Conservation (phyloP, 2,329 filamentous ascomycete genomes). For the Pestalotiopsis sp. region DNA sequence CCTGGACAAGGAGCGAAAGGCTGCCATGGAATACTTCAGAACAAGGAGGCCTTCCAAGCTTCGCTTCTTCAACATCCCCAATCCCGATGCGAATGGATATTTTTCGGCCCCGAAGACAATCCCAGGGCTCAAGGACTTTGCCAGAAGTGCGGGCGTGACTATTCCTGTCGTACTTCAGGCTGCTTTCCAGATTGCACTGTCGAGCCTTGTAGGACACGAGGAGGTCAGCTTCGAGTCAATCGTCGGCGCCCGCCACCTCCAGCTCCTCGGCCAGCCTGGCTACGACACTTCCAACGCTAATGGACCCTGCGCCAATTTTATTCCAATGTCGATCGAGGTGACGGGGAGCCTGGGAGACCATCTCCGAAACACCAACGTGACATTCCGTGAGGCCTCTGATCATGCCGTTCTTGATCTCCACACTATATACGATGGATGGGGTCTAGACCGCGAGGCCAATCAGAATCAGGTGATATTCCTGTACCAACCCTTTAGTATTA, state of each 20-base stretch:
- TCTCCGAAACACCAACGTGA: neutral
- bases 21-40: neutral
- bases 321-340: neutral
- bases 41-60: neutral
- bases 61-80: neutral
- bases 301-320: neutral
- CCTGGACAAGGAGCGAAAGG: neutral
- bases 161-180: neutral
- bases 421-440: neutral
- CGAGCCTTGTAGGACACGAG: neutral
- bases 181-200: neutral
- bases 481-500: neutral
- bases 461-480: neutral
- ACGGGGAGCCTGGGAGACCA: neutral
- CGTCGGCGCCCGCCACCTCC: neutral
- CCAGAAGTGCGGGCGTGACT: neutral
- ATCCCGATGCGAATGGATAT: neutral
- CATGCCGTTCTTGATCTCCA: neutral
- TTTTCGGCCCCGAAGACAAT: neutral
- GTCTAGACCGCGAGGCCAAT: neutral
- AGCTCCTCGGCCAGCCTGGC: neutral
- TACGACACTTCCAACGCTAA: neutral
- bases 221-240: neutral
- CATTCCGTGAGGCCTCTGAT: neutral
- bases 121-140: neutral